These are phyloP conservation scores for Periconia macrospinosa DNA, from an alignment of 2,329 filamentous ascomycete genomes.

Conservation along the genomic window DNA sequence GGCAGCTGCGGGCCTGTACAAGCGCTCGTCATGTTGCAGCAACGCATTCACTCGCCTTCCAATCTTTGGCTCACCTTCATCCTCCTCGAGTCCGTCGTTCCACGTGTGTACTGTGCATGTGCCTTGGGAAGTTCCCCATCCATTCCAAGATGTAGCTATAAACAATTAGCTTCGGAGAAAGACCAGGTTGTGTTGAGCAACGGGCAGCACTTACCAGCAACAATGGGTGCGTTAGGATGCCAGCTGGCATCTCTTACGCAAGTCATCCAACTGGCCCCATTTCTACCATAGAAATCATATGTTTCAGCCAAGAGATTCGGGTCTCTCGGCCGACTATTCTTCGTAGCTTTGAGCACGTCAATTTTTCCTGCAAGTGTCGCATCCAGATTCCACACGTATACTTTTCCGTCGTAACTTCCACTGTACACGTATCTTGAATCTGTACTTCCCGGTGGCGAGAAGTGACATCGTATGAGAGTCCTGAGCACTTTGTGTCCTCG, in stretches of 20 bases:
- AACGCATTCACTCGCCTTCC: slow-evolving; percentile 40
- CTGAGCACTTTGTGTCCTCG: slow-evolving; percentile 85
- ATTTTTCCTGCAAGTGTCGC: slow-evolving; percentile 78
- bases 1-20: slow-evolving; percentile 32
- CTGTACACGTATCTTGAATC: slow-evolving; percentile 92
- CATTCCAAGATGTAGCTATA: slow-evolving; percentile 79
- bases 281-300: slow-evolving; percentile 60
- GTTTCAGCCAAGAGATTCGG: slow-evolving; percentile 57
- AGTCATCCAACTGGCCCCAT: slow-evolving; percentile 67
- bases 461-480: slow-evolving; percentile 93
- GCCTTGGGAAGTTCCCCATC: slow-evolving; percentile 70
- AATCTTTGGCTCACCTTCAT: slow-evolving; percentile 50
- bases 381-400: slow-evolving; percentile 93
- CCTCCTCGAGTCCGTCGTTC: slow-evolving; percentile 69
- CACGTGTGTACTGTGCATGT: slow-evolving; percentile 79
- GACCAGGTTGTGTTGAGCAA: not conserved
- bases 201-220: slow-evolving; percentile 60
- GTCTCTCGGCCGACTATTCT: slow-evolving; percentile 60
- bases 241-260: slow-evolving; percentile 87
- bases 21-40: slow-evolving; percentile 39
- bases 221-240: slow-evolving; percentile 81
- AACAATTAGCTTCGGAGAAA: slow-evolving; percentile 14
- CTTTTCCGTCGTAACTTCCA: slow-evolving; percentile 84
- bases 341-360: slow-evolving; percentile 73
- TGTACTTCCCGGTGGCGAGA: slow-evolving; percentile 82